phyloP scores from a whole-genome alignment of 23 red algal species.

The Gracilaria domingensis region DNA sequence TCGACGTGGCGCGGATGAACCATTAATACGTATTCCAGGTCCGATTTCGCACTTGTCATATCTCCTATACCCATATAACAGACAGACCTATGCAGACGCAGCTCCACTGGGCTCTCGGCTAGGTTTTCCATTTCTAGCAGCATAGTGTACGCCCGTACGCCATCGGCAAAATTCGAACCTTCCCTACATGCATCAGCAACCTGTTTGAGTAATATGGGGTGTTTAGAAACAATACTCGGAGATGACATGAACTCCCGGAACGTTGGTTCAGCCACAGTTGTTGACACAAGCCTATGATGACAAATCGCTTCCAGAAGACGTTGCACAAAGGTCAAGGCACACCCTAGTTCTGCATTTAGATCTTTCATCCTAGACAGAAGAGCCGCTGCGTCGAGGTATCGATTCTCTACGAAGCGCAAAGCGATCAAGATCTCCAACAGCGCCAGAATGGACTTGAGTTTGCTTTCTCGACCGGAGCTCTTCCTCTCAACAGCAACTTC shows the following conservation, averaged over 20 bases:
- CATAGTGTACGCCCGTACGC: slow-evolving; percentile 38
- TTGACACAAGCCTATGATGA: slow-evolving; percentile 65
- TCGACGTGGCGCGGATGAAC: slow-evolving; percentile 52
- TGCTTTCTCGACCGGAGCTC: neutral
- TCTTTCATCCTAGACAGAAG: slow-evolving; percentile 43
- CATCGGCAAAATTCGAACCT: slow-evolving; percentile 39
- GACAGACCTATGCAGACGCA: slow-evolving; percentile 35
- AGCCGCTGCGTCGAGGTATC: slow-evolving; percentile 37
- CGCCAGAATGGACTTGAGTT: neutral
- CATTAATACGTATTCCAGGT: slow-evolving; percentile 45
- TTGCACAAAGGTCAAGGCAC: slow-evolving; percentile 58
- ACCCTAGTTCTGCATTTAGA: slow-evolving; percentile 2
- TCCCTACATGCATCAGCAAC: slow-evolving; percentile 73
- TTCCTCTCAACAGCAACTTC: slow-evolving; percentile 24
- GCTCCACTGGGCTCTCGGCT: neutral
- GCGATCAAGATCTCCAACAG: slow-evolving; percentile 47
- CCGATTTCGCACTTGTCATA: slow-evolving; percentile 23
- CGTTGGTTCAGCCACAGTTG: slow-evolving; percentile 31
- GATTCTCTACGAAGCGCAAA: slow-evolving; percentile 12
- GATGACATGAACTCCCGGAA: slow-evolving; percentile 68
- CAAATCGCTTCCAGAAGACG: slow-evolving; percentile 67
- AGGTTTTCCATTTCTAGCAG: slow-evolving; percentile 27
- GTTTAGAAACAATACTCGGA: slow-evolving; percentile 23
- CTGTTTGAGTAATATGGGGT: slow-evolving; percentile 61
- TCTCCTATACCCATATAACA: slow-evolving; percentile 37